Conservation (phyloP, 345 rosid genomes). For the Eutrema heterophyllum region DNA sequence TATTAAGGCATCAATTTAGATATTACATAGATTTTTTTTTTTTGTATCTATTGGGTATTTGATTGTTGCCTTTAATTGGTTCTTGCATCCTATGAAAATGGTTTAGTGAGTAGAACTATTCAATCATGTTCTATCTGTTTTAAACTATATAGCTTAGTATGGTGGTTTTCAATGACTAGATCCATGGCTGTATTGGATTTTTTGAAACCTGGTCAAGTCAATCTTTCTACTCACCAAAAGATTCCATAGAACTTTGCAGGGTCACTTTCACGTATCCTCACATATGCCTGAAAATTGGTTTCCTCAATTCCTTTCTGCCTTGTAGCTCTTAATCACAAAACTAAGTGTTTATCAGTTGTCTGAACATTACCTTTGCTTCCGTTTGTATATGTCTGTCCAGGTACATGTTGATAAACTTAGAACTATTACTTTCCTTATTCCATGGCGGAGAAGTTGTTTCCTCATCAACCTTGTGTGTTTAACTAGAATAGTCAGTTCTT, state of each 20-base stretch:
- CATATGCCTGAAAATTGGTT: slow-evolving; percentile 22
- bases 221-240: too few species aligned
- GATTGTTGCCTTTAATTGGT: neutral
- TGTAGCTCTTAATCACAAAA: slow-evolving; percentile 15
- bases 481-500: neutral
- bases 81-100: neutral
- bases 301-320: slow-evolving; percentile 16
- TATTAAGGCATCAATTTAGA: neutral
- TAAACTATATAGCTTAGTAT: neutral
- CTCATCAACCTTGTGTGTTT: neutral
- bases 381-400: slow-evolving; percentile 13
- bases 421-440: slow-evolving; percentile 7
- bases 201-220: neutral
- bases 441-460: neutral
- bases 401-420: slow-evolving; percentile 18
- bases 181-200: neutral
- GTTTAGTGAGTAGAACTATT: neutral
- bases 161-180: neutral
- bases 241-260: too few species aligned
- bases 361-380: slow-evolving; percentile 28
- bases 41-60: neutral
- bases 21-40: neutral
- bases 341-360: slow-evolving; percentile 9
- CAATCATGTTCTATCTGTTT: neutral
- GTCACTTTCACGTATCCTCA: too few species aligned